Conservation (phyloP, 2,329 filamentous ascomycete species). For the Calonectria fujianensis region DNA sequence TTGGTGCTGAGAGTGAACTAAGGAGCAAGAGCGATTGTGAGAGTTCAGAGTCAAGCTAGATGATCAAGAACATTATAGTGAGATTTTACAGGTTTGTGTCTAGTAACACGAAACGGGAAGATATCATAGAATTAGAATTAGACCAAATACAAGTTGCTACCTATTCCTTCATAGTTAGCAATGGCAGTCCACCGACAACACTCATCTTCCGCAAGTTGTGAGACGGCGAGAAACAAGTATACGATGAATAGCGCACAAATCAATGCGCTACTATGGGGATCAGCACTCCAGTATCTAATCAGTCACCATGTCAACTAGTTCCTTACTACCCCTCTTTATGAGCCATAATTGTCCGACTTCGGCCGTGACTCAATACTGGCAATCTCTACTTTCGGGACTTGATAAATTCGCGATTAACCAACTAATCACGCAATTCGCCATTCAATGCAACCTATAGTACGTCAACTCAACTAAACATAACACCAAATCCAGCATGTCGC, state of each 20-base stretch:
- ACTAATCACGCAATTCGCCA: background rate
- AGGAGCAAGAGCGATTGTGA: conserved; percentile 21
- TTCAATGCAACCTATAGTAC: background rate
- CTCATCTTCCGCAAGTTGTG: background rate
- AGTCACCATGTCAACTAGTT: conserved; percentile 4
- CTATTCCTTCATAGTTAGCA: background rate
- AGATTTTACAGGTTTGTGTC: background rate
- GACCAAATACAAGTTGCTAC: background rate
- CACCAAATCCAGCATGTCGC: background rate
- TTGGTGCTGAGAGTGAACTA: conserved; percentile 38
- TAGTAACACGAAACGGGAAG: background rate
- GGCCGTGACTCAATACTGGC: conserved; percentile 6
- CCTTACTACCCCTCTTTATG: background rate
- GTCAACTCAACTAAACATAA: background rate
- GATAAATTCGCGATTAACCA: background rate
- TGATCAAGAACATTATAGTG: too few species aligned
- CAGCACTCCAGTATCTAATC: conserved; percentile 1
- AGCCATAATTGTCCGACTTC: conserved; percentile 21
- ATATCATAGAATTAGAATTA: background rate
- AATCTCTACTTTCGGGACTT: background rate
- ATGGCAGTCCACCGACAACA: background rate
- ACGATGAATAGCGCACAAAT: background rate
- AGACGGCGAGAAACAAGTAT: background rate
- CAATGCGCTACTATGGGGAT: background rate
- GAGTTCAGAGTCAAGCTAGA: conserved; percentile 24